Evolutionary conservation across 257 asterid species (phyloP), one percentile per base, ranked within the genome.

Genomic region (Lithospermum erythrorhizon): DNA sequence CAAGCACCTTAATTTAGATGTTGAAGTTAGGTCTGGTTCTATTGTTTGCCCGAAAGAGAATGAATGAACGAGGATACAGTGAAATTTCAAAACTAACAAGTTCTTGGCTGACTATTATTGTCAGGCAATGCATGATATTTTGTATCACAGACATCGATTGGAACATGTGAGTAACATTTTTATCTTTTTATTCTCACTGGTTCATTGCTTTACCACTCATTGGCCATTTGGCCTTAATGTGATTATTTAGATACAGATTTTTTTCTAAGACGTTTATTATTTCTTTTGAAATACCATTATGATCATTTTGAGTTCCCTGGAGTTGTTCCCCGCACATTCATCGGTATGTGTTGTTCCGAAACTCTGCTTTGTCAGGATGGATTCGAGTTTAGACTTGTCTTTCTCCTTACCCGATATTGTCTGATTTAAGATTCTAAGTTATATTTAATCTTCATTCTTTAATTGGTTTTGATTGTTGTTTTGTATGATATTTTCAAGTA

Each of bases 291-390:
- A 55, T 64, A 53, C 16, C 79, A 91, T 96, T 91, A 88, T 66
- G 98, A 91, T 81, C 98, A 91, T 81, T 81, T 88, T 82, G 95
- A 91, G 47, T 91, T 88, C 71, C 87, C 96, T 14, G 98, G 98
- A 72, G 96, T 88, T 55, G 96, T 91, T 69, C 95, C 98, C 66
- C 98, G 98, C 52, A 88, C 98, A 52, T 88, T 91, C 74, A 78
- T 84, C 11, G 98, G 96, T 83, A 72, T 73, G 76, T 65, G 65
- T 58, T 67, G 37, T 21, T 41, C 64, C 61, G 27, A 8, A 27
- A 61, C 22, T 47, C 2, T 24, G 11, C 49, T 62, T 62, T 37
- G 13, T 35, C n/a, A n/a, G n/a, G n/a, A n/a, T n/a, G n/a, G 29
- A 25, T 25, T 25, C 29, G 5, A 25, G 29, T 5, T 25, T 5